Percentiles rank a stretch among this genome's conserved stretches.
These are phyloP conservation scores for Fusarium poae DNA, from an alignment of 2,329 filamentous ascomycete genomes.

Conservation along the genomic window DNA sequence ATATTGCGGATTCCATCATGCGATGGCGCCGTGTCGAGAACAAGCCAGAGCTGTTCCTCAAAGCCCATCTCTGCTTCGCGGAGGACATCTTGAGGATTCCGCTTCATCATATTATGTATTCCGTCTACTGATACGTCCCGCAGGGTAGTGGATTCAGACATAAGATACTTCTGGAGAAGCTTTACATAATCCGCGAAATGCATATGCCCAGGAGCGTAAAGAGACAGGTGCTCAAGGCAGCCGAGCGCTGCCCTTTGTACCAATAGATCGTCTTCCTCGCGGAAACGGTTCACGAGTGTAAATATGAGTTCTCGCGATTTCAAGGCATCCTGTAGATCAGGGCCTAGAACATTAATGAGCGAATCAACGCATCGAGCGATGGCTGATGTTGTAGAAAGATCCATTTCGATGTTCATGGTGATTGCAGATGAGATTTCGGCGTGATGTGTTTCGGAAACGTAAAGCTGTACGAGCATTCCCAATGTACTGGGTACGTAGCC, in stretches of 20 bases:
- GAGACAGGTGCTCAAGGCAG: constrained; percentile 89
- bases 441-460: constrained; percentile 92
- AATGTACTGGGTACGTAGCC: constrained; percentile 90
- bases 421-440: constrained; percentile 82
- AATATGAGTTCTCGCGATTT: constrained; percentile 95
- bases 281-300: constrained; percentile 85
- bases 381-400: constrained; percentile 83
- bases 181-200: constrained; percentile 87
- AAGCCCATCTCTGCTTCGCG: constrained; percentile 80
- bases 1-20: constrained; percentile 88
- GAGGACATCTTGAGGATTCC: constrained; percentile 86
- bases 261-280: constrained; percentile 76
- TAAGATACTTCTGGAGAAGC: constrained; percentile 81
- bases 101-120: constrained; percentile 94
- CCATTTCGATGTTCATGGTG: constrained; percentile 91
- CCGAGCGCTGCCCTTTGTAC: constrained; percentile 82
- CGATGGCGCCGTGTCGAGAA: constrained; percentile 80
- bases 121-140: constrained; percentile 87
- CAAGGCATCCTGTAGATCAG: constrained; percentile 90
- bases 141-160: constrained; percentile 75
- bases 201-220: constrained; percentile 91
- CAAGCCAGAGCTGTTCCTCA: constrained; percentile 92
- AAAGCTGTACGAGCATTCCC: constrained; percentile 93
- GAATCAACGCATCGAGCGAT: constrained; percentile 92
- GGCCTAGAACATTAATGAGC: constrained; percentile 95